Evolutionary conservation across 2,329 filamentous ascomycete genomes (phyloP).

Genomic region (Xylaria sp.): DNA sequence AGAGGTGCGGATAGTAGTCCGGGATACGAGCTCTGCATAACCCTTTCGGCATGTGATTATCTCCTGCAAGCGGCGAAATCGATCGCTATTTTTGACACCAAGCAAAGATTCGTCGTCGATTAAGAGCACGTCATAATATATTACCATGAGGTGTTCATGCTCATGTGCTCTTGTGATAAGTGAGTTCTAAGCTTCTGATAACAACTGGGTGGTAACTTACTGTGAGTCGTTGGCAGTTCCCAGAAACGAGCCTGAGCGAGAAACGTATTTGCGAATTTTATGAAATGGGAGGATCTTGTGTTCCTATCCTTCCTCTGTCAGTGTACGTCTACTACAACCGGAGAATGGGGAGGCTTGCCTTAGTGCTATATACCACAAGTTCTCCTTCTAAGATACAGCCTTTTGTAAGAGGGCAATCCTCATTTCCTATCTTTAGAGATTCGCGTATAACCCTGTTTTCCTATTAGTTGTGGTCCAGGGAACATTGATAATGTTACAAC

Average conservation of each 20-base stretch:
- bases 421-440: slow-evolving; percentile 70
- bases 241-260: slow-evolving; percentile 75
- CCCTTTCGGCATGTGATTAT: slow-evolving; percentile 67
- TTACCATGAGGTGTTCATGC: slow-evolving; percentile 69
- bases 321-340: neutral
- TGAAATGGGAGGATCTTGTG: slow-evolving; percentile 78
- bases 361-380: slow-evolving; percentile 79
- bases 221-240: slow-evolving; percentile 76
- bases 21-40: slow-evolving; percentile 70
- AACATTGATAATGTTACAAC: slow-evolving; percentile 33
- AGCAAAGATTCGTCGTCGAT: slow-evolving; percentile 66
- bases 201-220: slow-evolving; percentile 53
- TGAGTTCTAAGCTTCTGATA: slow-evolving; percentile 27
- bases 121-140: slow-evolving; percentile 69
- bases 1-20: slow-evolving; percentile 72
- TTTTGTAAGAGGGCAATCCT: slow-evolving; percentile 67
- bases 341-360: slow-evolving; percentile 51
- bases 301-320: slow-evolving; percentile 52
- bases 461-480: slow-evolving; percentile 9
- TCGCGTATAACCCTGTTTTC: slow-evolving; percentile 65
- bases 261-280: slow-evolving; percentile 83
- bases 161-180: slow-evolving; percentile 55
- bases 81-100: slow-evolving; percentile 64
- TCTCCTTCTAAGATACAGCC: slow-evolving; percentile 87
- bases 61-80: slow-evolving; percentile 68